Conservation (phyloP, 345 rosid genomes). For the Murraya paniculata region DNA sequence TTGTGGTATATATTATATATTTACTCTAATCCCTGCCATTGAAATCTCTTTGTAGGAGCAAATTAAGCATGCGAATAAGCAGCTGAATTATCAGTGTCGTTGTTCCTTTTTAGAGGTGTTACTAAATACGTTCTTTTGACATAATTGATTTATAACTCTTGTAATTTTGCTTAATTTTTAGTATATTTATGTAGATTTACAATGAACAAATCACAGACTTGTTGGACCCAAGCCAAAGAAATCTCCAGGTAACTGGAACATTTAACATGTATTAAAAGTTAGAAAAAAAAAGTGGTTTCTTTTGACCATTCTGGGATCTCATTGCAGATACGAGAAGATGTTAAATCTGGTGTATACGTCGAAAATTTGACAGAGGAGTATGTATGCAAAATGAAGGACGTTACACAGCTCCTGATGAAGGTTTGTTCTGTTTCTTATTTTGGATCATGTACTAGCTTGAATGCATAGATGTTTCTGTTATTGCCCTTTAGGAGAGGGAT, state of each 20-base stretch:
- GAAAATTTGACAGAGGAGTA: slow-evolving; percentile 82
- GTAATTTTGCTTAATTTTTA: slow-evolving; percentile 2
- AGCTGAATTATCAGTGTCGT: slow-evolving; percentile 92
- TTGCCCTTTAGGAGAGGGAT: not conserved
- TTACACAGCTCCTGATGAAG: slow-evolving; percentile 73
- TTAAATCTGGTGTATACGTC: slow-evolving; percentile 89
- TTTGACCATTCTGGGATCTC: slow-evolving; percentile 9
- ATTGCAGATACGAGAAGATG: slow-evolving; percentile 94
- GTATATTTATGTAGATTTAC: slow-evolving; percentile 67
- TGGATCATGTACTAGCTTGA: slow-evolving; percentile 9
- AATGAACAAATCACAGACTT: slow-evolving; percentile 98
- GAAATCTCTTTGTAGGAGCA: slow-evolving; percentile 61
- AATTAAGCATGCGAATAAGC: slow-evolving; percentile 71
- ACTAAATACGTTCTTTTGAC: slow-evolving; percentile 9
- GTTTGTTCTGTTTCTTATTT: slow-evolving; percentile 36
- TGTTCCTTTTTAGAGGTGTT: slow-evolving; percentile 96
- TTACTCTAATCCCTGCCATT: slow-evolving; percentile 1
- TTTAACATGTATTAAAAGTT: not conserved
- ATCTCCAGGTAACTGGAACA: slow-evolving; percentile 64
- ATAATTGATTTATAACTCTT: not conserved
- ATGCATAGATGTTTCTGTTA: not conserved
- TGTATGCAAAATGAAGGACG: slow-evolving; percentile 79
- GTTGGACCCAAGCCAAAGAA: slow-evolving; percentile 83
- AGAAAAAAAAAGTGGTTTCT: slow-evolving; percentile 4
- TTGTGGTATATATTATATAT: slow-evolving; percentile 1